Conservation (phyloP, 2,329 filamentous ascomycete species). For the Zymoseptoria passerinii region DNA sequence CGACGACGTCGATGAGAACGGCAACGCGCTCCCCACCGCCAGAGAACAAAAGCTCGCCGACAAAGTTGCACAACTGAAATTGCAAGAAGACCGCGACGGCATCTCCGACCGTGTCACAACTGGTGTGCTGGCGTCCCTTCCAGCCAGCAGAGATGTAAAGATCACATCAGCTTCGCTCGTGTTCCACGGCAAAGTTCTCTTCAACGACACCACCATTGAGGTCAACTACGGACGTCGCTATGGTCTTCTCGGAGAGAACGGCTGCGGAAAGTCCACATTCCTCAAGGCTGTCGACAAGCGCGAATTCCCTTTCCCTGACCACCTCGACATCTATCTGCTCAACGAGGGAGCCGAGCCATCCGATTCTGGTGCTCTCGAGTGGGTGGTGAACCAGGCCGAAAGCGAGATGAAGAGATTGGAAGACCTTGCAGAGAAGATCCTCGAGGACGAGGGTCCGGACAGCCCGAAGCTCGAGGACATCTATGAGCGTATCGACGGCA, state of each 20-base stretch:
- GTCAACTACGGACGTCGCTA: constrained; percentile 89
- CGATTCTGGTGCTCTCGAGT: constrained; percentile 86
- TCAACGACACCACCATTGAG: constrained; percentile 89
- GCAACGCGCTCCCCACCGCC: constrained; percentile 45
- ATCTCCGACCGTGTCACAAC: constrained; percentile 97
- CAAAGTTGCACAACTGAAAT: constrained; percentile 78
- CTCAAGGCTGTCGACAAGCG: constrained; percentile 88
- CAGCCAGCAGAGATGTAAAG: constrained; percentile 88
- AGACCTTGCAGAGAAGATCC: constrained; percentile 75
- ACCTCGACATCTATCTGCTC: constrained; percentile 95
- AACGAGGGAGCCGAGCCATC: constrained; percentile 92
- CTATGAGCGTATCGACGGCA: constrained; percentile 98
- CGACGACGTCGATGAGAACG: constrained; percentile 56
- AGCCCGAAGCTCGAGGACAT: constrained; percentile 83
- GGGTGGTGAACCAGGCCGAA: constrained; percentile 93
- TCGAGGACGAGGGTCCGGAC: constrained; percentile 89
- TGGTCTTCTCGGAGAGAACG: constrained; percentile 95
- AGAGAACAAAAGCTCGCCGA: constrained; percentile 53
- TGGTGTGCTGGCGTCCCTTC: constrained; percentile 81
- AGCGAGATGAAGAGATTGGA: constrained; percentile 87
- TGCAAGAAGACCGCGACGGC: constrained; percentile 93
- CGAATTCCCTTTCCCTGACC: constrained; percentile 92
- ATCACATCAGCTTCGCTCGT: constrained; percentile 88
- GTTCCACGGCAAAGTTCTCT: constrained; percentile 94
- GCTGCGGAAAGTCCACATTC: constrained; percentile 96